Percentiles rank a stretch among this genome's conserved stretches.
phyloP scores from a whole-genome alignment of 2,329 filamentous ascomycete genomes.

The Colletotrichum chrysophilum region DNA sequence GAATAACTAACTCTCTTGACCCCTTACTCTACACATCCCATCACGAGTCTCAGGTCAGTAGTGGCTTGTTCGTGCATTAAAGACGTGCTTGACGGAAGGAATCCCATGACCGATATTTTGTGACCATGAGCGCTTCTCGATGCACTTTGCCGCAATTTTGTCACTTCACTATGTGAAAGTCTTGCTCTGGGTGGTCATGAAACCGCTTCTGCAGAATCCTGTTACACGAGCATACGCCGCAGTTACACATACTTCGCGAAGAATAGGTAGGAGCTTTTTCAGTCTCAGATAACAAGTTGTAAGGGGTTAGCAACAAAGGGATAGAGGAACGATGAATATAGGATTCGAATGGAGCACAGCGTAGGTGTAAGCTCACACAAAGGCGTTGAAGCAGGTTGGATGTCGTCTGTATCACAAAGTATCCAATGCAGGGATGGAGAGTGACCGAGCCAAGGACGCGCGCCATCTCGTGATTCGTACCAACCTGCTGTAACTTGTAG shows the following conservation, averaged over 20 bases:
- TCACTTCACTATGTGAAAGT: background rate
- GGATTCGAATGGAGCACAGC: background rate
- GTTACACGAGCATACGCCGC: background rate
- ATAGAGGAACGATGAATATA: background rate
- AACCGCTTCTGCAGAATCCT: background rate
- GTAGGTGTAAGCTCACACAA: rapidly evolving
- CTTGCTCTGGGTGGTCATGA: background rate
- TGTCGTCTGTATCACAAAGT: background rate
- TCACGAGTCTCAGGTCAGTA: background rate
- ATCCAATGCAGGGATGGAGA: background rate
- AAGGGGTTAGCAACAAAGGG: background rate
- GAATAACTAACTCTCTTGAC: background rate
- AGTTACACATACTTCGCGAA: background rate
- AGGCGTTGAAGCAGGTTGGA: background rate
- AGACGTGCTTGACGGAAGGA: background rate
- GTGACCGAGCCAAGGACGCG: rapidly evolving
- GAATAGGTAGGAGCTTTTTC: background rate
- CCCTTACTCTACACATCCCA: background rate
- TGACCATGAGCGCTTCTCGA: background rate
- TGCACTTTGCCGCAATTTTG: background rate
- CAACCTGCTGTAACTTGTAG: background rate
- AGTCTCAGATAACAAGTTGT: background rate
- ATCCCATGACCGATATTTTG: background rate
- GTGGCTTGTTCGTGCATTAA: background rate
- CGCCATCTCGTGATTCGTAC: background rate